phyloP scores from a whole-genome alignment of 2,329 filamentous ascomycete species.

The Lomentospora prolificans region DNA sequence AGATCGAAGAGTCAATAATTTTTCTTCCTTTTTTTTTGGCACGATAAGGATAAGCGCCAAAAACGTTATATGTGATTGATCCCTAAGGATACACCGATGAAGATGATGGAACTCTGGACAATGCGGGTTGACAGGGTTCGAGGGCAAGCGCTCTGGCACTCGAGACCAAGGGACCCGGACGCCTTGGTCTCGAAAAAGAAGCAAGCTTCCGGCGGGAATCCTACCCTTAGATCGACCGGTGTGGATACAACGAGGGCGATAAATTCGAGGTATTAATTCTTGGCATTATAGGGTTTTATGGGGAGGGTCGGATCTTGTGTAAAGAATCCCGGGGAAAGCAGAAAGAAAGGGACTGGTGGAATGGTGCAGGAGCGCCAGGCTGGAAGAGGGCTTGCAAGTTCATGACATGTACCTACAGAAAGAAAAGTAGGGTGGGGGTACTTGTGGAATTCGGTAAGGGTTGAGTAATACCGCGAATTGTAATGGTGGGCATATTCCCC shows the following conservation, averaged over 20 bases:
- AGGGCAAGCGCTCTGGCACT: too few relatives aligned
- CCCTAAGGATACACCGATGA: neutral
- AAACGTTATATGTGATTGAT: neutral
- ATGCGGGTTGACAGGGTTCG: neutral
- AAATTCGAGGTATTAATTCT: neutral
- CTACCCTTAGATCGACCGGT: neutral
- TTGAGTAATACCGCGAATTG: neutral
- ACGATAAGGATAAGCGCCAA: neutral
- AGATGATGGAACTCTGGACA: neutral
- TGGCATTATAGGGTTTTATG: neutral
- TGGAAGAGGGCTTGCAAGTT: neutral
- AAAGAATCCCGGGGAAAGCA: constrained; percentile 1
- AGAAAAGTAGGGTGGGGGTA: neutral
- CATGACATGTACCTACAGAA: neutral
- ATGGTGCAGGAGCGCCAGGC: neutral
- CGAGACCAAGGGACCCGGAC: neutral
- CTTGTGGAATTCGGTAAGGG: neutral
- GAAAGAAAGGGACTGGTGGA: neutral
- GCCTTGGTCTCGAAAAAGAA: too few relatives aligned
- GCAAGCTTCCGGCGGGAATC: too few relatives aligned
- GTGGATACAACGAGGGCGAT: neutral
- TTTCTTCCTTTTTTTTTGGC: too few relatives aligned
- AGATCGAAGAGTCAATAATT: neutral
- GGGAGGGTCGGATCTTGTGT: neutral
- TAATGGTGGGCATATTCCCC: too few relatives aligned